Evolutionary conservation across 768 basidiomycete genomes (phyloP), one percentile per base, ranked within the genome.

Genomic region (Kwoniella bestiolae): DNA sequence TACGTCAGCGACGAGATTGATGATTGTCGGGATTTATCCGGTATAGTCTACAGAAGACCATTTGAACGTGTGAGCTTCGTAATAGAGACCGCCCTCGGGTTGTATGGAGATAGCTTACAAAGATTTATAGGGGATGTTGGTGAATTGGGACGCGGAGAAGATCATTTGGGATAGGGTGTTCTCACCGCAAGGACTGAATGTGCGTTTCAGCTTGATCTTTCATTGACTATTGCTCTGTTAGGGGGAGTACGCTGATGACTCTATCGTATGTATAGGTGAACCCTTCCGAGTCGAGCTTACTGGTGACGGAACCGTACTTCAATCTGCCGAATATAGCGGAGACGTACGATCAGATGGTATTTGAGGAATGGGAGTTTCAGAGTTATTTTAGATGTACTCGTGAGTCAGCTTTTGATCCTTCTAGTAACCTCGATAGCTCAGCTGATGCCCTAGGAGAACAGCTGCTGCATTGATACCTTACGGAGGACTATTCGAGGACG

Each of bases 91-190:
- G 35, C 4, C 16, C 35, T 38, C 16, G 8, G 2, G 6, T 25
- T 28, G 14, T 1, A 11, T 3, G 32, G 21, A 1, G 14, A 45
- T 23, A 50, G 45, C 65, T 67, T 26, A 68, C 18, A 1, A 25
- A 35, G 2, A 28, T 2, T 5, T 1, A 16, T 50, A 96, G 94
- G 94, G 94, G 28, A 92, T 90, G 80, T 83, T 95, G 16, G 89
- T 91, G 29, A 93, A 95, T 75, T 98, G 94, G 94, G 94, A 96
- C 69, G 90, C 90, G 2, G 88, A 98, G 81, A 95, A 95, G 80
- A 89, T 90, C 18, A 85, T 98, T 5, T 97, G 94, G 94, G 94
- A 97, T 69, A 88, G 90, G 11, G 74, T 95, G 25, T 92, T 96
- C 81, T 90, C 90, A 23, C 85, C 85, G 46, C 85, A 89, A 62